Conservation (phyloP, 164 flowering plant species). For the Kalanchoe fedtschenkoi region DNA sequence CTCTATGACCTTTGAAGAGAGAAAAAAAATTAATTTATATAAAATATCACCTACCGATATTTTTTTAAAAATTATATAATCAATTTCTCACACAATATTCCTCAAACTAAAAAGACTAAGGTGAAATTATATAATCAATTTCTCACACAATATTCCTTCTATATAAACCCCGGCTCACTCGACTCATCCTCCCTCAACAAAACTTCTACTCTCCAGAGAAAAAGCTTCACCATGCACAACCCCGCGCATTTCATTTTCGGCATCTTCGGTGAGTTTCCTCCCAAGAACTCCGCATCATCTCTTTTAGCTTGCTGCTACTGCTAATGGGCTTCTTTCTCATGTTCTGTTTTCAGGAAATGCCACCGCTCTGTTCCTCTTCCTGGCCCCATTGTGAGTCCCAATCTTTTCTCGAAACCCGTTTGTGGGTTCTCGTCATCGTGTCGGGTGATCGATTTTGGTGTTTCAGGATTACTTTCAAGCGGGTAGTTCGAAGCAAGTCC, state of each 20-base stretch:
- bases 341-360: slow-evolving; percentile 40
- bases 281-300: neutral
- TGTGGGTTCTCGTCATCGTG: neutral
- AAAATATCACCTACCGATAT: no score
- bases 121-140: no score
- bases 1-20: no score
- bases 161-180: neutral
- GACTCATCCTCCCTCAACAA: neutral
- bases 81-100: no score
- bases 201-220: no score
- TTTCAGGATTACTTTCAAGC: slow-evolving; percentile 64
- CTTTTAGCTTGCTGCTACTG: no score
- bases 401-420: neutral
- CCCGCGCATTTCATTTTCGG: slow-evolving; percentile 53
- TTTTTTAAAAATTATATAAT: no score
- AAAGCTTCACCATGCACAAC: slow-evolving; percentile 4
- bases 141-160: neutral
- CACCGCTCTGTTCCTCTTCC: slow-evolving; percentile 56
- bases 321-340: slow-evolving; percentile 1
- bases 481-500: slow-evolving; percentile 55
- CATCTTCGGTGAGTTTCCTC: slow-evolving; percentile 40
- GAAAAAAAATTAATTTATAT: no score
- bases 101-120: no score
- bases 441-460: neutral
- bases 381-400: slow-evolving; percentile 43